Base-by-base conservation (phyloP, 345 rosid genomes). In the Nephelium lappaceum region DNA sequence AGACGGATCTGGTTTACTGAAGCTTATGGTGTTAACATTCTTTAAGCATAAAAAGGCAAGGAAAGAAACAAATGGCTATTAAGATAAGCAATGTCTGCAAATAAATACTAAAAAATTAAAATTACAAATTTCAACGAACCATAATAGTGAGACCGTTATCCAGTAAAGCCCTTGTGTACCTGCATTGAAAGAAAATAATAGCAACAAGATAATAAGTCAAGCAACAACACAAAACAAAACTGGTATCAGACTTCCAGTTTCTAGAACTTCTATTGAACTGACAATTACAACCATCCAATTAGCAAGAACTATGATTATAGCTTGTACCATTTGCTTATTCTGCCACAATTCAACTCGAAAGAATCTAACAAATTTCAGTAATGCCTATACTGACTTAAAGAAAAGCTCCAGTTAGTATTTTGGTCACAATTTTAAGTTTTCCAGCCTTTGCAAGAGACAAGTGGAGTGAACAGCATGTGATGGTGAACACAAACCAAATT, bases 101-200 rank as follows among this genome's bases (percentile, higher is more conserved):
- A 69, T 18, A 64, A 67, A 60, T 55, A 51, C 3, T 5, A 61
- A 6, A 53, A 67, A 64, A 18, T 8, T 43, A 47, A 71, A 64
- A 39, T 36, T 47, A 47, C n/a, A 63, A 19, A n/a, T 66, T 60
- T 3, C 39, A 81, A 81, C 91, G 87, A 82, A 93, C 99, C 80
- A 89, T 89, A 83, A 93, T 80, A 45, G 85, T 91, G 81, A 91
- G 83, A 81, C 91, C 95, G 80, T 92, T 95, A 77, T 93, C 98
- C 79, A 95, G 84, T 70, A 93, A 72, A 79, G 96, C 99, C 83
- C 77, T 91, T 86, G 89, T 90, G 81, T 91, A 92, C 88, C 99
- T 95, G 89, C 88, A 85, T 61, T 49, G 19, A 64, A 71, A 8
- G n/a, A 81, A 72, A 65, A 36, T 23, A 12, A 23, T 67, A 36